phyloP scores from a whole-genome alignment of 306 rosid genomes.

The Castanopsis chinensis region DNA sequence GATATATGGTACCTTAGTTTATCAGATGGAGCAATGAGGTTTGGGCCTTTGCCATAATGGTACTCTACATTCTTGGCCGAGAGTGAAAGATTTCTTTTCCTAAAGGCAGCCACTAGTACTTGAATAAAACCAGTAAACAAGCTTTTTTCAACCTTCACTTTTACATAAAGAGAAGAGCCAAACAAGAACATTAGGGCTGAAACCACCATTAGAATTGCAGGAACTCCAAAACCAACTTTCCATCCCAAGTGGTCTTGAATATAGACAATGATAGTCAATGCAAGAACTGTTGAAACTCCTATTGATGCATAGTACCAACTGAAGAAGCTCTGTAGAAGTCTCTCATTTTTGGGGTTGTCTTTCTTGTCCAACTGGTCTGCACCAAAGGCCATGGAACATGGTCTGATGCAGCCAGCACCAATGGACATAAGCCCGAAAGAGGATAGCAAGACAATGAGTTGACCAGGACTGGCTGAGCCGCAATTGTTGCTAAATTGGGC shows the following conservation, averaged over 20 bases:
- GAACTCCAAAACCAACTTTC: conserved; percentile 52
- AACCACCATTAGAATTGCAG: conserved; percentile 33
- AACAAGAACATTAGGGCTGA: conserved; percentile 31
- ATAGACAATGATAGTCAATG: conserved; percentile 33
- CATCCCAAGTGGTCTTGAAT: conserved; percentile 55
- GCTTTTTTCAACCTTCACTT: conserved; percentile 25
- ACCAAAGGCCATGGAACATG: conserved; percentile 62
- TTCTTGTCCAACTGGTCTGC: conserved; percentile 40
- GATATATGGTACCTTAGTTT: conserved; percentile 28
- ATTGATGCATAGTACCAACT: conserved; percentile 45
- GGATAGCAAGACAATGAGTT: background rate
- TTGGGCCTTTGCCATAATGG: conserved; percentile 25
- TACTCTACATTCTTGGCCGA: conserved; percentile 17
- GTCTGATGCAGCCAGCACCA: conserved; percentile 60
- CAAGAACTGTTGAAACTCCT: conserved; percentile 26
- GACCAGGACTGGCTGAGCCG: background rate
- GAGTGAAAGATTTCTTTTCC: conserved; percentile 32
- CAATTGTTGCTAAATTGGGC: background rate
- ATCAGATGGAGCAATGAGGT: conserved; percentile 27
- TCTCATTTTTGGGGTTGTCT: conserved; percentile 1
- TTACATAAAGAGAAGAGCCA: conserved; percentile 44
- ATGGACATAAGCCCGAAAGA: conserved; percentile 48
- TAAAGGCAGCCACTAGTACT: conserved; percentile 38
- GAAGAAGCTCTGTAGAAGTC: conserved; percentile 42
- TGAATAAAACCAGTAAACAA: conserved; percentile 29